Conservation (phyloP, 2,329 filamentous ascomycete genomes). For the Fusarium sororula region DNA sequence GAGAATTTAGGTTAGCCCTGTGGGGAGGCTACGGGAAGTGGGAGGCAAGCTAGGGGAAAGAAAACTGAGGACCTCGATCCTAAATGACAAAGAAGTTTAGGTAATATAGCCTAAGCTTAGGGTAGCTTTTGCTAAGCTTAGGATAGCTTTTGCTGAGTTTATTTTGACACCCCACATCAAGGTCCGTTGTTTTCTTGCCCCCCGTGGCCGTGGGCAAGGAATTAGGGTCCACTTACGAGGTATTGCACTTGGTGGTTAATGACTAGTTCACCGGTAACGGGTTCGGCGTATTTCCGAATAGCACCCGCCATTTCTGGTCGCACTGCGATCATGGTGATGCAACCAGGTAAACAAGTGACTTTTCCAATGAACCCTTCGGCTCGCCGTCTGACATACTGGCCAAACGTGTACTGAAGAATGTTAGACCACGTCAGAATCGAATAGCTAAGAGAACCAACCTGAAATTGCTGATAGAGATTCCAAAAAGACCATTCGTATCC, state of each 20-base stretch:
- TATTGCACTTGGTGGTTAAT: conserved; percentile 37
- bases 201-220: no score
- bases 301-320: conserved; percentile 36
- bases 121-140: no score
- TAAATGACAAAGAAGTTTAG: no score
- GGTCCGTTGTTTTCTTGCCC: no score
- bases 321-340: conserved; percentile 37
- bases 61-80: no score
- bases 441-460: no score
- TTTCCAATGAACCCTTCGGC: conserved; percentile 31
- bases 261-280: conserved; percentile 27
- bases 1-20: neutral
- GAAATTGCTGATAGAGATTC: conserved; percentile 38
- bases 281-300: conserved; percentile 34
- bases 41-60: neutral
- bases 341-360: conserved; percentile 34
- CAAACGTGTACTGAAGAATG: conserved; percentile 31
- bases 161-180: no score
- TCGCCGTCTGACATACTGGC: conserved; percentile 32
- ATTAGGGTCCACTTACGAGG: conserved; percentile 16
- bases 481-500: conserved; percentile 37
- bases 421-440: no score
- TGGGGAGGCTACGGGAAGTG: neutral
- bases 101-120: no score
- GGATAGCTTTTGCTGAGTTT: no score